These are phyloP conservation scores for Pseudocercospora macadamiae DNA, from an alignment of 2,329 filamentous ascomycete genomes.

Conservation along the genomic window DNA sequence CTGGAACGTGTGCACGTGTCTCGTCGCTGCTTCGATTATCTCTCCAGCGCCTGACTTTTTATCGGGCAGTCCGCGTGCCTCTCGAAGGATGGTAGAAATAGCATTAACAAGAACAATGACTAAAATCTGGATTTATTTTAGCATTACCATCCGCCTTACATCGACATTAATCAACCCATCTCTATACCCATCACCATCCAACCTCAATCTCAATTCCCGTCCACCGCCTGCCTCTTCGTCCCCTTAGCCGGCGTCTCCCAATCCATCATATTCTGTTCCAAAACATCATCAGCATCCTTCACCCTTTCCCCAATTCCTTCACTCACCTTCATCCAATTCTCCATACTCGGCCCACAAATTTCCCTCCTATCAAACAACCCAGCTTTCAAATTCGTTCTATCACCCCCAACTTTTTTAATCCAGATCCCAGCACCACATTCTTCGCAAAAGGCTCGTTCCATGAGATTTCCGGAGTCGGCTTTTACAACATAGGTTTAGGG, in stretches of 20 bases:
- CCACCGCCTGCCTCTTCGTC: constrained; percentile 15
- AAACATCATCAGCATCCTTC: background rate
- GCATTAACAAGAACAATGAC: too few species aligned
- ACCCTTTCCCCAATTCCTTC: background rate
- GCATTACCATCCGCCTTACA: too few species aligned
- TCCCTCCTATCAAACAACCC: constrained; percentile 11
- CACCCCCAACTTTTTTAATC: background rate
- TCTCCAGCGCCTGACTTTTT: too few species aligned
- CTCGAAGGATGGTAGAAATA: too few species aligned
- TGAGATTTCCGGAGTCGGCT: constrained; percentile 14
- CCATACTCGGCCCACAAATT: constrained; percentile 17
- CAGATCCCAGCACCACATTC: constrained; percentile 17
- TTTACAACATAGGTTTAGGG: constrained; percentile 9
- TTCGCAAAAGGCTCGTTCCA: constrained; percentile 16
- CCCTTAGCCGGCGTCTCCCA: constrained; percentile 16
- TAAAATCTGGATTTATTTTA: too few species aligned
- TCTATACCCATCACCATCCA: too few species aligned
- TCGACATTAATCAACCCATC: too few species aligned
- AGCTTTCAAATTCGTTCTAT: constrained; percentile 16
- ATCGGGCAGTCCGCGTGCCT: too few species aligned
- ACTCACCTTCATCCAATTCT: constrained; percentile 21
- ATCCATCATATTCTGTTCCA: constrained; percentile 10
- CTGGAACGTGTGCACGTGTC: too few species aligned
- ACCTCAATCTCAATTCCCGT: constrained; percentile 20
- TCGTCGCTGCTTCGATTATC: too few species aligned